Evolutionary conservation across 2,329 filamentous ascomycete genomes (phyloP).

Genomic region (Clonostachys byssicola): DNA sequence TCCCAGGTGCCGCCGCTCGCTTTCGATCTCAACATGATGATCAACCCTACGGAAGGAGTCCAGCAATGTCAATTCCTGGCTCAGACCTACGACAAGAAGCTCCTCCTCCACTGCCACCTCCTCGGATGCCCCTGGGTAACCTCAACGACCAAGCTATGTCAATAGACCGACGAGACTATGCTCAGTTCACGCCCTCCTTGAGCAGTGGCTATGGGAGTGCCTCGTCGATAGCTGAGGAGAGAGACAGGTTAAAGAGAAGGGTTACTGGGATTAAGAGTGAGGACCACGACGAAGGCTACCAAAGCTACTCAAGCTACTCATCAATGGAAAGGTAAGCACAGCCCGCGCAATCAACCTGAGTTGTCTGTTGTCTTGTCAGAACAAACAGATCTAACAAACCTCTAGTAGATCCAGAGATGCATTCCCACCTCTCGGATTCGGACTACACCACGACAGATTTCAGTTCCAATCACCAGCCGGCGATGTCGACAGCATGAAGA

Average conservation of each 20-base stretch:
- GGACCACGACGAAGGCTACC: slow-evolving; percentile 36
- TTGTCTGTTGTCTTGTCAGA: slow-evolving; percentile 3
- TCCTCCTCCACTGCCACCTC: slow-evolving; percentile 43
- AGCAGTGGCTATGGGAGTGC: slow-evolving; percentile 33
- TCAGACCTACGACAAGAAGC: slow-evolving; percentile 21
- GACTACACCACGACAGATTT: slow-evolving; percentile 44
- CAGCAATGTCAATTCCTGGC: slow-evolving; percentile 38
- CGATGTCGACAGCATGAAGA: slow-evolving; percentile 47
- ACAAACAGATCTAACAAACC: slow-evolving; percentile 7
- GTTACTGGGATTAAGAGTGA: slow-evolving; percentile 10
- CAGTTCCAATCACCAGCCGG: slow-evolving; percentile 37
- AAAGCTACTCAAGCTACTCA: slow-evolving; percentile 36
- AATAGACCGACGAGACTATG: slow-evolving; percentile 10
- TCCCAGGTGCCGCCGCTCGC: slow-evolving; percentile 17
- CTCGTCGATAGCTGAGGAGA: slow-evolving; percentile 25
- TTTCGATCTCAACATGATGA: slow-evolving; percentile 21
- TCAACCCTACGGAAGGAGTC: slow-evolving; percentile 22
- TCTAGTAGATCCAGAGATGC: slow-evolving; percentile 36
- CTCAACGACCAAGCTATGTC: slow-evolving; percentile 9
- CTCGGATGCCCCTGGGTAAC: slow-evolving; percentile 26
- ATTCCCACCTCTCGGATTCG: slow-evolving; percentile 30
- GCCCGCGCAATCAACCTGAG: neutral
- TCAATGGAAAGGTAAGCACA: slow-evolving; percentile 28
- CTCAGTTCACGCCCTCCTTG: slow-evolving; percentile 6
- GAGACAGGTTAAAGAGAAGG: slow-evolving; percentile 22